These are phyloP conservation scores for Tolypocladium endophyticum DNA, from an alignment of 2,329 filamentous ascomycete species.

Conservation along the genomic window DNA sequence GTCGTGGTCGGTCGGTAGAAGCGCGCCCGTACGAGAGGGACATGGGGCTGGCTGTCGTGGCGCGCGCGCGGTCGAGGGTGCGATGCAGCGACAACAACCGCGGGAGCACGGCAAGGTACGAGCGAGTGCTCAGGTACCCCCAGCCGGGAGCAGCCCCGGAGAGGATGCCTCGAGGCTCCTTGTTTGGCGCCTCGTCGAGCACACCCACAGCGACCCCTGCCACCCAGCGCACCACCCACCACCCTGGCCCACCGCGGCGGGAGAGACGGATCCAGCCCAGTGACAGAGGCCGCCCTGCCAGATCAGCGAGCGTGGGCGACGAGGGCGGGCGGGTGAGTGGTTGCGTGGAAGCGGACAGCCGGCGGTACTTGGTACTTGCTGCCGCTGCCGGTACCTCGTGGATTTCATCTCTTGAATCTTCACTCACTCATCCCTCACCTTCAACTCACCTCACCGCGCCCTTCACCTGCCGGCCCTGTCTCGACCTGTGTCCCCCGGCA, in stretches of 20 bases:
- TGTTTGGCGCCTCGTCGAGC: neutral
- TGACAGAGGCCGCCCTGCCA: neutral
- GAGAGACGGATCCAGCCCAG: neutral
- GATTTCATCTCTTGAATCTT: slow-evolving; percentile 16
- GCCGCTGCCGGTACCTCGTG: neutral
- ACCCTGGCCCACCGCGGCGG: slow-evolving; percentile 1
- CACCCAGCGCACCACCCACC: neutral
- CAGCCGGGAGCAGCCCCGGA: neutral
- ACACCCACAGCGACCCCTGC: neutral
- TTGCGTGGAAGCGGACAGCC: neutral
- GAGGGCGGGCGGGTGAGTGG: neutral
- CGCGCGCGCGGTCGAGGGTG: neutral
- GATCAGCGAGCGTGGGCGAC: neutral
- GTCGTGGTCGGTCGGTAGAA: neutral
- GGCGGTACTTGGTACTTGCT: neutral
- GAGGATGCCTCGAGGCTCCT: neutral
- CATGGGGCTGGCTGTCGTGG: too few relatives aligned
- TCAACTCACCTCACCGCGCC: slow-evolving; percentile 7
- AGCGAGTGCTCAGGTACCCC: too few relatives aligned
- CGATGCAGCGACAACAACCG: neutral
- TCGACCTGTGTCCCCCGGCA: slow-evolving; percentile 1
- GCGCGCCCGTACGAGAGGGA: neutral
- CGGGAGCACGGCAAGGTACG: too few relatives aligned
- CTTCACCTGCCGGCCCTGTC: neutral
- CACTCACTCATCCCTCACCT: slow-evolving; percentile 9